These are phyloP conservation scores for Musa itinerans DNA, from an alignment of 176 grass and related monocot species.

Conservation along the genomic window DNA sequence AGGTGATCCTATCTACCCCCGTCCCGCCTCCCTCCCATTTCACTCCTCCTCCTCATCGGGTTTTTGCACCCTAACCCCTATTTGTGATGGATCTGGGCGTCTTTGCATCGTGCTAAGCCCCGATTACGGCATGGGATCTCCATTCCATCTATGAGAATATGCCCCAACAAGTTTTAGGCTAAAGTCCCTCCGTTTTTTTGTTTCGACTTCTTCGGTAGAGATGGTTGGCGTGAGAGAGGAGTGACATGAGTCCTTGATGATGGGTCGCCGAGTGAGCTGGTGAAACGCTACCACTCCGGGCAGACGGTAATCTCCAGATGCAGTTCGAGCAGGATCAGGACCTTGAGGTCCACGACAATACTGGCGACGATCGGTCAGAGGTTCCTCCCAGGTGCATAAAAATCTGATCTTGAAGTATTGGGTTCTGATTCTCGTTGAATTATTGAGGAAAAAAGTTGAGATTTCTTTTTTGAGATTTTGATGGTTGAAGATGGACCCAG, in stretches of 20 bases:
- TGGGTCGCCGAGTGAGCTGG: neutral
- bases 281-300: neutral
- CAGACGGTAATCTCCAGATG: neutral
- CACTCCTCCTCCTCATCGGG: neutral
- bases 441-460: neutral
- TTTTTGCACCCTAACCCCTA: neutral
- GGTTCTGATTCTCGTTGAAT: too few relatives aligned
- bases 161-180: neutral
- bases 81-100: neutral
- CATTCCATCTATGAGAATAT: neutral
- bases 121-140: neutral
- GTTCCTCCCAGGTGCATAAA: neutral
- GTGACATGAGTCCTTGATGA: neutral
- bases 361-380: neutral
- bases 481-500: too few relatives aligned
- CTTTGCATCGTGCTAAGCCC: neutral
- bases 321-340: slow-evolving; percentile 10
- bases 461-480: too few relatives aligned
- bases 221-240: neutral
- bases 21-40: neutral
- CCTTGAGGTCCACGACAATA: neutral
- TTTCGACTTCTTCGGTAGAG: neutral
- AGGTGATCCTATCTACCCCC: neutral
- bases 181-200: neutral
- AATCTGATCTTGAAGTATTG: neutral